Base-by-base conservation (phyloP, 768 basidiomycete genomes). In the Royoungia palumana region DNA sequence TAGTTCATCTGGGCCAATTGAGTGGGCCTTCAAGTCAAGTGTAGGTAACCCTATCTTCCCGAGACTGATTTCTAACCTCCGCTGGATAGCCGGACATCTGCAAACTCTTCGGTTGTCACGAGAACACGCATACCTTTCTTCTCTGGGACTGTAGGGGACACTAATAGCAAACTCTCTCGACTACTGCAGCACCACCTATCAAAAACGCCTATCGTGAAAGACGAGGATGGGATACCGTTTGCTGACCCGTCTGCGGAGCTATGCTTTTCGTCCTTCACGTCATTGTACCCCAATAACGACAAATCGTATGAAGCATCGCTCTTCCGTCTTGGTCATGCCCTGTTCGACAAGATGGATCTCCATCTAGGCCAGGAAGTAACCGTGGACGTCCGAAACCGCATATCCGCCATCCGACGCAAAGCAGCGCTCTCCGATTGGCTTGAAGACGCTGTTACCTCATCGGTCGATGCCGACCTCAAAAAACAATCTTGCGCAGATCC, bases 311-410 rank as follows among this genome's bases (percentile, higher is more conserved):
- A 92, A 58, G 88, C 92, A 1, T 77, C 77, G 8, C 66, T 97
- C 32, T 97, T 94, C 73, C 84, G 87, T n/a, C 81, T 98, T 1
- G 94, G 90, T 3, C 78, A 78, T 17, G 89, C 90, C 1, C 73
- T 99, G 1, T 99, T 97, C 61, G 96, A 98, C 67, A 78, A 79
- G 17, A 78, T 95, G 41, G 79, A 87, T 53, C 78, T 89, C 25
- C 72, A 73, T 14, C 71, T 94, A 0, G 76, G 73, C 10, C 53
- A 69, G 19, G 70, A 69, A 19, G 74, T 82, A 35, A 75, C 81
- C 3, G 76, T 77, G 8, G 83, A 88, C 47, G 72, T 88, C 35
- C 76, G 80, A 20, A 76, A 82, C 55, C 80, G 83, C 13, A 70
- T 89, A 22, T 62, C 63, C 25, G 67, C 78, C 20, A 65, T 97